Base-by-base conservation (phyloP, 805 yeast species). In the Metschnikowia gruessii region DNA sequence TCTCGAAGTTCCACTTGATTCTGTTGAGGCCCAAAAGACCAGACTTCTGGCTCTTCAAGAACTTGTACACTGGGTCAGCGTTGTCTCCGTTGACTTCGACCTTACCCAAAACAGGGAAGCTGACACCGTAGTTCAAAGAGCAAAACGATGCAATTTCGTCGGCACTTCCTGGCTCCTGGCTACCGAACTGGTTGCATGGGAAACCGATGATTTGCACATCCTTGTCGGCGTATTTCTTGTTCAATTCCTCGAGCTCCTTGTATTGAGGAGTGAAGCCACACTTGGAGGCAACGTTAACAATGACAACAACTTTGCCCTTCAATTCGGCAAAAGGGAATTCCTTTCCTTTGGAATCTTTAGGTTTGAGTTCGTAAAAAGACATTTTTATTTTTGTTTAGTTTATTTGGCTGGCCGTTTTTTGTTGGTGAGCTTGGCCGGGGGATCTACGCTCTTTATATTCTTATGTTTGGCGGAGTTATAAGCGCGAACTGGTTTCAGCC, bases 221-320 rank as follows among this genome's bases (percentile, higher is more conserved):
- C 48, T 68, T 49, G 46, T 56, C 70, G 34, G 58, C 63, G 54
- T 67, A 72, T 52, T 69, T 69, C 54, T 70, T 63, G 61, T 71
- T 65, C 55, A 72, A 60, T 51, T 65, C 69, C 59, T 72, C 75
- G 46, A 72, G 65, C 42, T 65, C 74, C 51, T 63, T 60, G 51
- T 68, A 69, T 55, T 72, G 76, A 15, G 74, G 73, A 11, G 76
- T 64, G 60, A 65, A 72, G 12, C 76, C 76, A 60, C 76, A 72
- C 68, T 87, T 84, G 60, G 94, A 84, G 15, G 97, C 97, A 31
- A 88, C 92, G 65, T 89, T 89, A 50, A 90, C 95, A 46, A 90
- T 74, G 37, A 89, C 65, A 15, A 90, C 91, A 37, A 84, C 95
- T 65, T 89, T 86, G 35, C 92, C 95, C 63, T 83, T 76, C 48